These are phyloP conservation scores for Pythium apleroticum DNA, from an alignment of 352 stramenopile genomes.

Conservation along the genomic window DNA sequence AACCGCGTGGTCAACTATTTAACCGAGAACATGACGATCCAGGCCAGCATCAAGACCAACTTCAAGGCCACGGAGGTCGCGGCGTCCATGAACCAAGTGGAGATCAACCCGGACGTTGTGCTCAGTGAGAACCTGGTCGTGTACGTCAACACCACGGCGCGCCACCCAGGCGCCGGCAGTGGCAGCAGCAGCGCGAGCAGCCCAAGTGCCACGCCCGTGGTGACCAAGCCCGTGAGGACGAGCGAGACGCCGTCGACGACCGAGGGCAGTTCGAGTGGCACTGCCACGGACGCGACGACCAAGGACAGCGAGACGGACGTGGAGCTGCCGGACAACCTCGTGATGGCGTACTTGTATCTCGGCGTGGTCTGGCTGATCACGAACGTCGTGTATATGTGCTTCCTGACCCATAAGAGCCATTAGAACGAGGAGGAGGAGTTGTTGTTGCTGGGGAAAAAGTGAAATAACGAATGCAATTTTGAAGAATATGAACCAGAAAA, in stretches of 20 bases:
- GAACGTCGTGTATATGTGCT: constrained; percentile 29
- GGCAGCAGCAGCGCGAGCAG: background rate
- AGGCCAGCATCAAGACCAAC: constrained; percentile 19
- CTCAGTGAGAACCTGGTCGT: constrained; percentile 24
- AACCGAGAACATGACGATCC: constrained; percentile 30
- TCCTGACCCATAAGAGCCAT: constrained; percentile 23
- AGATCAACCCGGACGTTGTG: constrained; percentile 30
- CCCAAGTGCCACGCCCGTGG: background rate
- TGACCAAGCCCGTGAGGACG: background rate
- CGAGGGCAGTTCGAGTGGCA: background rate
- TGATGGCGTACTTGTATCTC: constrained; percentile 26
- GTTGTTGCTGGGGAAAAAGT: too few relatives aligned
- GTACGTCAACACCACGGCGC: constrained; percentile 15
- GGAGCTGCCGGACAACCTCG: constrained; percentile 22
- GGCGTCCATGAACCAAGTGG: constrained; percentile 16
- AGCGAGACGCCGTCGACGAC: background rate
- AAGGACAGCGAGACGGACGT: background rate
- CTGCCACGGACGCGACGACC: background rate
- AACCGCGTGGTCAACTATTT: constrained; percentile 35
- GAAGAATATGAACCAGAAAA: background rate
- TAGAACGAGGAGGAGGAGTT: background rate
- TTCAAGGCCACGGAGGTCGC: constrained; percentile 18
- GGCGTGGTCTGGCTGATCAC: constrained; percentile 27
- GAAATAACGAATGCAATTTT: constrained; percentile 8
- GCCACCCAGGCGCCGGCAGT: background rate